Conservation (phyloP, 2,329 filamentous ascomycete species). For the Monosporascus sp. region DNA sequence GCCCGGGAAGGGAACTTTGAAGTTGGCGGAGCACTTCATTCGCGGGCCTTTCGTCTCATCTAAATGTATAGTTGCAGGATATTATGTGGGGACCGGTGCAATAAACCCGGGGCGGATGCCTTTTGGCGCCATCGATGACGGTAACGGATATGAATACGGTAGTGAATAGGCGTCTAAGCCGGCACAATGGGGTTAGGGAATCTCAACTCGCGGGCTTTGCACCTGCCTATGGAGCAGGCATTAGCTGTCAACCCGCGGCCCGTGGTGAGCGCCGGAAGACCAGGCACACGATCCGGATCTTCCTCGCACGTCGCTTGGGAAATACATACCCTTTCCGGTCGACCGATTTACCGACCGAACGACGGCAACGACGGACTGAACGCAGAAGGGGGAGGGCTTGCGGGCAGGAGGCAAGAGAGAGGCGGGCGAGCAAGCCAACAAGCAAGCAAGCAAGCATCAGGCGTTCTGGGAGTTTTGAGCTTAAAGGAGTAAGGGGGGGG, state of each 20-base stretch:
- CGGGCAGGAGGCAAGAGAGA: not conserved
- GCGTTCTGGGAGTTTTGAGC: not conserved
- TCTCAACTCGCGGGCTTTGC: no score
- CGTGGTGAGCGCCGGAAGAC: not conserved
- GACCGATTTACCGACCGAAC: not conserved
- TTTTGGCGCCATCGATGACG: no score
- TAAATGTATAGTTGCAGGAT: not conserved
- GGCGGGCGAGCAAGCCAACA: not conserved
- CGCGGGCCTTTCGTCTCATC: not conserved
- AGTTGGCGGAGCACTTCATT: no score
- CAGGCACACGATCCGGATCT: not conserved
- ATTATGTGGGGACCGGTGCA: not conserved
- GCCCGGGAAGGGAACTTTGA: not conserved
- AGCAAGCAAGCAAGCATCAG: not conserved
- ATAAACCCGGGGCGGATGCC: not conserved
- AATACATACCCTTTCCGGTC: not conserved
- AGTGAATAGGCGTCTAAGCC: no score
- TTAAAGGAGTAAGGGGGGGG: not conserved
- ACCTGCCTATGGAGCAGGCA: no score
- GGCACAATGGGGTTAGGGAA: no score
- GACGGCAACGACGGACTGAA: not conserved
- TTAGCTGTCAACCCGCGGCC: no score
- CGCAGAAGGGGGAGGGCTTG: not conserved
- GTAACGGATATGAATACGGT: no score
- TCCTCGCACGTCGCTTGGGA: not conserved